These are phyloP conservation scores for Coniferiporia sulphurascens DNA, from an alignment of 1,284 basidiomycete species.

Conservation along the genomic window DNA sequence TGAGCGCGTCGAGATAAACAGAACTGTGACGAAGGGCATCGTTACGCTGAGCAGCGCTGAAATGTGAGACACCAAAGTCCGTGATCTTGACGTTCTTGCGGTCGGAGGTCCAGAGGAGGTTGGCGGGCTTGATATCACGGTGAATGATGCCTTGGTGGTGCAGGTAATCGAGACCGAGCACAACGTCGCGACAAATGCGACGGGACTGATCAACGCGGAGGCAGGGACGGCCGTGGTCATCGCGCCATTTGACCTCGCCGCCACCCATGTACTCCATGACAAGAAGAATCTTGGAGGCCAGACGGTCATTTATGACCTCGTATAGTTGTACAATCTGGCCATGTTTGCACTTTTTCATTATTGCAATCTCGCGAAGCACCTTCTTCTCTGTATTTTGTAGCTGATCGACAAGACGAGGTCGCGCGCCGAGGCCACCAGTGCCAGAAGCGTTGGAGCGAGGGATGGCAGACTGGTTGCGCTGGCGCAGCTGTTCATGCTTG, in stretches of 20 bases:
- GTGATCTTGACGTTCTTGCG: slow-evolving; percentile 90
- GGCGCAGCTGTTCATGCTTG: slow-evolving; percentile 59
- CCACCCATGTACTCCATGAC: slow-evolving; percentile 96
- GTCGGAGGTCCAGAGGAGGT: slow-evolving; percentile 86
- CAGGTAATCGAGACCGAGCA: slow-evolving; percentile 91
- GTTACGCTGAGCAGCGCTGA: slow-evolving; percentile 79
- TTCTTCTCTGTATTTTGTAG: slow-evolving; percentile 73
- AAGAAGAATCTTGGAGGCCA: slow-evolving; percentile 90
- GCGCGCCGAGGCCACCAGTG: slow-evolving; percentile 27
- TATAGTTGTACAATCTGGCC: slow-evolving; percentile 88
- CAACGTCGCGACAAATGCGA: slow-evolving; percentile 86
- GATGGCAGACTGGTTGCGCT: slow-evolving; percentile 23
- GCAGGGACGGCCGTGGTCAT: slow-evolving; percentile 56
- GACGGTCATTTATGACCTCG: slow-evolving; percentile 94
- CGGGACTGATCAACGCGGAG: slow-evolving; percentile 81
- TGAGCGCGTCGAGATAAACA: slow-evolving; percentile 1
- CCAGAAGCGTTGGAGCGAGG: slow-evolving; percentile 39
- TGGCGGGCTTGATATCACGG: slow-evolving; percentile 98
- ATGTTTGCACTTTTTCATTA: slow-evolving; percentile 95
- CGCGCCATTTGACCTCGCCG: slow-evolving; percentile 91
- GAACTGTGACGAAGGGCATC: slow-evolving; percentile 40
- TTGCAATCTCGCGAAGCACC: slow-evolving; percentile 89
- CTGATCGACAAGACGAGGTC: slow-evolving; percentile 45
- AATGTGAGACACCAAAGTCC: slow-evolving; percentile 96
- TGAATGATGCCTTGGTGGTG: slow-evolving; percentile 98